Base-by-base conservation (phyloP, 345 rosid species). In the Barbarea vulgaris region DNA sequence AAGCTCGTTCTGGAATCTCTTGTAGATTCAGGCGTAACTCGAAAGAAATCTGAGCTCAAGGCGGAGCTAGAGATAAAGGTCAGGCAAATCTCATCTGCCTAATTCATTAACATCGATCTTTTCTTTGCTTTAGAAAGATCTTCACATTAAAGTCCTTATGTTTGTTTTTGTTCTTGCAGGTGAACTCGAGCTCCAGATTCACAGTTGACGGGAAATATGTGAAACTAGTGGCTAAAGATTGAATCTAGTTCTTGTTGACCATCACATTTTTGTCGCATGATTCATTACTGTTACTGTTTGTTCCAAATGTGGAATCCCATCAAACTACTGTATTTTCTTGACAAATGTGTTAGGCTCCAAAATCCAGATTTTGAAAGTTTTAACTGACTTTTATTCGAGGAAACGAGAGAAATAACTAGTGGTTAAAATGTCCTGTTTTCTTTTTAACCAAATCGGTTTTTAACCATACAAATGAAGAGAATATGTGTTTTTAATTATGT, bases 101-200 rank as follows among this genome's bases (percentile, higher is more conserved):
- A 12, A 9, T 33, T 64, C 19, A 9, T 27, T 7, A 15, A 19
- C 30, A 14, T 27, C 27, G 2, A 28, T 51, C 30, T 42, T 9
- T 53, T 69, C 1, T 44, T 44, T 9, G 24, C 36, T 65, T 25
- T 52, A 1, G 46, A 60, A 41, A 44, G 28, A 42, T 56, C 9
- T 67, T 63, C 70, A 9, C 58, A 3, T 2, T n/a, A 9, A 28
- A 22, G 59, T 50, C 6, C 6, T 2, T 7, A 13, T 24, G 51
- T 28, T 31, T 74, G 53, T 61, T 66, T 39, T 50, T 3, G 27
- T 14, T 50, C 51, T 56, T 79, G 63, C 85, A 93, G 97, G 80
- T 93, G 46, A 81, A 70, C 31, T 88, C 94, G 22, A 91, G 91
- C 79, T 77, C 90, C 19, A 85, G 83, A 74, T 93, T 89, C 64